Evolutionary conservation across 129 eudicot genomes (phyloP).

Genomic region (Heracleum sosnowskyi): DNA sequence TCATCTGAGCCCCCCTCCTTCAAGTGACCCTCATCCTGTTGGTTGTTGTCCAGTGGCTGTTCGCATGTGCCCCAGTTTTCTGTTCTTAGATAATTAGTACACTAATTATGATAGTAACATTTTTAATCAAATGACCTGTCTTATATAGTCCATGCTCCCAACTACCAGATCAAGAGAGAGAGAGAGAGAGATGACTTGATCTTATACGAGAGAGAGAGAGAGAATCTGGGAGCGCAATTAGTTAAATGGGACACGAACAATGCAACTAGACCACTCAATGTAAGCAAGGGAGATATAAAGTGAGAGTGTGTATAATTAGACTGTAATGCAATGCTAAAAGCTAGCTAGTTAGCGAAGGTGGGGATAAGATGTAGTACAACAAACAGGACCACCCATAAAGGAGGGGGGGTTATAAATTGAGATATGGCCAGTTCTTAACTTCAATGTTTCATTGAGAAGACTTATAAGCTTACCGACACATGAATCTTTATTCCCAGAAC

Average conservation of each 20-base stretch:
- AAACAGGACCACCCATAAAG: neutral
- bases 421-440: neutral
- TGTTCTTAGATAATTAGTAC: neutral
- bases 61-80: neutral
- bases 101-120: neutral
- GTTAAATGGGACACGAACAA: neutral
- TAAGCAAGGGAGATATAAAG: neutral
- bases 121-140: neutral
- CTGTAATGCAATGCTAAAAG: neutral
- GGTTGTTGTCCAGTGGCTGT: neutral
- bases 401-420: neutral
- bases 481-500: slow-evolving; percentile 7
- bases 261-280: neutral
- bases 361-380: neutral
- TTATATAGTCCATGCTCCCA: neutral
- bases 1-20: neutral
- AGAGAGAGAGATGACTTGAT: too few species aligned
- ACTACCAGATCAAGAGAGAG: neutral
- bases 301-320: neutral
- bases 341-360: neutral
- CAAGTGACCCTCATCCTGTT: neutral
- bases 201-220: neutral
- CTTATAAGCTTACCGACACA: slow-evolving; percentile 10
- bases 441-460: neutral
- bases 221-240: neutral